Base-by-base conservation (phyloP, 208 protist genomes). In the Acanthamoeba lenticulata region DNA sequence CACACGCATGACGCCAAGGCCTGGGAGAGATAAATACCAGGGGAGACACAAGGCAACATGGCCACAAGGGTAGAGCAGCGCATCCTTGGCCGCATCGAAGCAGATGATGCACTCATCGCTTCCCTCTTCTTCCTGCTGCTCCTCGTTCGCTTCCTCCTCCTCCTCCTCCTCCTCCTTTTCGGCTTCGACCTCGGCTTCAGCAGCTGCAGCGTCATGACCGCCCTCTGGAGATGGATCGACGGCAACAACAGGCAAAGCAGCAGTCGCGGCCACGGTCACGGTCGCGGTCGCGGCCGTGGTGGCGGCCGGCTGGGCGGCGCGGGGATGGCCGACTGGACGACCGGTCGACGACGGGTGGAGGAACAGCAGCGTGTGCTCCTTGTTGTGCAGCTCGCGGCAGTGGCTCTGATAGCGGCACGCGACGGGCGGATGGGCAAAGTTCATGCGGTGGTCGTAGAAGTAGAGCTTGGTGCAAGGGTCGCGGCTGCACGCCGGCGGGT, bases 41-140 rank as follows among this genome's bases (percentile, higher is more conserved):
- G 4, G 15, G 19, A 44, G 67, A 34, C 67, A 77, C 24, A 77
- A 34, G 5, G 67, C 67, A 5, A 77, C 67, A 34, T 77, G 67
- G 1, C 67, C 67, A 13, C 67, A 77, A 2, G 67, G 67, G 15
- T 77, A 77, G 67, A 77, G 67, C 67, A 77, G 67, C 67, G 67
- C 1, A 34, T 77, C 38, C 36, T 45, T 77, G 29, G 67, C 67
- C 1, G 36, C 38, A n/a, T 77, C 67, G 67, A 77, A 77, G 36
- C 67, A 77, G 67, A 77, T 27, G 29, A 77, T 77, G 67, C 67
- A 77, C 32, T 77, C 67, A 19, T 77, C 21, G 67, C 67, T 29
- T n/a, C 19, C 38, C 11, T 69, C 60, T 21, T 69, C 60, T 21
- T 69, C 29, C 29, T 27, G 11, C 21, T 69, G 11, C 4, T 45